Percentiles rank a stretch among this genome's conserved stretches.
phyloP scores from a whole-genome alignment of 257 asterid species.

The Vinca minor region DNA sequence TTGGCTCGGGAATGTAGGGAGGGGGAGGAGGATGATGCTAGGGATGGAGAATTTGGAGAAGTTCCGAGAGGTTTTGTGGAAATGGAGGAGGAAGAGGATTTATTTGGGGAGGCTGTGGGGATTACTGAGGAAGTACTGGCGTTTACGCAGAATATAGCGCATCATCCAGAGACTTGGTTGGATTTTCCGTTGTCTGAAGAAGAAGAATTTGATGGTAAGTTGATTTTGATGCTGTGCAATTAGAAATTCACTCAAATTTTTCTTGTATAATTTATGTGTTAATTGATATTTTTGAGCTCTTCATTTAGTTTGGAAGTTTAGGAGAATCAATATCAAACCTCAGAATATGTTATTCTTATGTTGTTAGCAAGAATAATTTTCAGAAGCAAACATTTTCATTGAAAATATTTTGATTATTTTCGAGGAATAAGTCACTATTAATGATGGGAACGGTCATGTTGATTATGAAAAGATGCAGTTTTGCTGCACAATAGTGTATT shows the following conservation, averaged over 20 bases:
- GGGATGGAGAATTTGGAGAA: background rate
- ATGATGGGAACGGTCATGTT: background rate
- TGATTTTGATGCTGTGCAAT: background rate
- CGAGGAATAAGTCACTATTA: background rate
- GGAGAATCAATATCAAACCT: background rate
- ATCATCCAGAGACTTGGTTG: slow-evolving; percentile 99
- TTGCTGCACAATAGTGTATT: background rate
- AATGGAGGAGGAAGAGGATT: slow-evolving; percentile 24
- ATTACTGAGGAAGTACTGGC: slow-evolving; percentile 80
- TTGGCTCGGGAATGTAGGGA: slow-evolving; percentile 21
- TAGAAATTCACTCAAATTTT: background rate
- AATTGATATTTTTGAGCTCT: background rate
- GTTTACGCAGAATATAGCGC: slow-evolving; percentile 83
- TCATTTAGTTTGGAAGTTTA: background rate
- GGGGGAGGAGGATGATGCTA: slow-evolving; percentile 24
- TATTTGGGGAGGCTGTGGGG: slow-evolving; percentile 54
- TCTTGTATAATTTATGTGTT: background rate
- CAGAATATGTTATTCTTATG: background rate
- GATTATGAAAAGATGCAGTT: background rate
- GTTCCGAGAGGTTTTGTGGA: slow-evolving; percentile 2
- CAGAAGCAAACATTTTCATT: background rate
- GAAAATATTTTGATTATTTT: background rate
- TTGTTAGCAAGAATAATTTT: background rate
- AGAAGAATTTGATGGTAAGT: slow-evolving; percentile 70
- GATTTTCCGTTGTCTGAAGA: slow-evolving; percentile 87